Base-by-base conservation (phyloP, 805 yeast species). In the Wickerhamiella spandovensis region DNA sequence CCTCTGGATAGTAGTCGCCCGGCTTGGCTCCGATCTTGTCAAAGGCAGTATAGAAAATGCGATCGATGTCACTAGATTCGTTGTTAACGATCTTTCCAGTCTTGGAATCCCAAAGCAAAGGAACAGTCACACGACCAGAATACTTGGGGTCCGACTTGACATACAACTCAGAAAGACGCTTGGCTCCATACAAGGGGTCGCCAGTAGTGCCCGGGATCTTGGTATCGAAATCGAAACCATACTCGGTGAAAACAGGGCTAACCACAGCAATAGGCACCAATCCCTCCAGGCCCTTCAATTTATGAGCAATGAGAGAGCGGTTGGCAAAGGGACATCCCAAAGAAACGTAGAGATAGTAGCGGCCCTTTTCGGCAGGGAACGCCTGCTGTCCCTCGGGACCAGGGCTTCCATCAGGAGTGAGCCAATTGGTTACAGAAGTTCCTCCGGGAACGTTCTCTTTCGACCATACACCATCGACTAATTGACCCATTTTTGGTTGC, bases 241-340 rank as follows among this genome's bases (percentile, higher is more conserved):
- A 71, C 3, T 69, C 74, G 55, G 82, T 95, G 80, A 88, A 74
- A 59, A 77, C 82, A 92, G 95, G 88, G 64, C 88, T 92, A 20
- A 87, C 96, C 39, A 85, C 83, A 15, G 88, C 77, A 23, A 70
- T 57, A 43, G 65, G 60, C 50, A 71, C 72, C 20, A 65, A 56
- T 49, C 67, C 67, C 13, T 71, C 65, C 44, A 83, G 64, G 0
- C 95, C 94, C 67, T 86, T 85, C 54, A 88, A 69, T 6, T 73
- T 65, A 48, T 95, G 68, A 3, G 82, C 74, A 49, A 87, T 79
- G 52, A 87, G 70, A 0, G 89, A 77, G 51, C 97, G 74, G 62
- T 86, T 94, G 0, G 97, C 97, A 85, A 96, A 89, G 2, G 97
- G 97, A 67, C 97, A 89, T 3, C 95, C 95, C 46, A 72, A 69